Evolutionary conservation across 1,284 basidiomycete species (phyloP).

Genomic region (Apiotrichum brassicae): DNA sequence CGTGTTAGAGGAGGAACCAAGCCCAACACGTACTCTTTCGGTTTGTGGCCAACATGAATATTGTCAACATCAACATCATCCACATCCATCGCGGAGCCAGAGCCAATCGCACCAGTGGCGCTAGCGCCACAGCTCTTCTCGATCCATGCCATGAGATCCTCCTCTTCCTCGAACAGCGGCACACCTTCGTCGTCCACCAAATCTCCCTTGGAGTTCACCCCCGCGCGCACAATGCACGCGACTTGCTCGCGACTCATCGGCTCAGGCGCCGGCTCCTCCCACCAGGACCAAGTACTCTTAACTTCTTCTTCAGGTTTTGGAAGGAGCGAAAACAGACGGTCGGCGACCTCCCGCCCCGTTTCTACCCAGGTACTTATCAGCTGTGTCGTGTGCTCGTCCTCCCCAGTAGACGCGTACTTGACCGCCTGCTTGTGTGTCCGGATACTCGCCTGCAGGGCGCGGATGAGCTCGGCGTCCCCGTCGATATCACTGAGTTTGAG

Average conservation of each 20-base stretch:
- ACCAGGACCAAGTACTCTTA: not conserved
- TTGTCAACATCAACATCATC: too few species aligned
- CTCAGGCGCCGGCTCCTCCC: not conserved
- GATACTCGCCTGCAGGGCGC: conserved; percentile 24
- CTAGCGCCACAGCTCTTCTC: too few species aligned
- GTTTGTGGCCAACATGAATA: too few species aligned
- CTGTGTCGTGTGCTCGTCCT: conserved; percentile 26
- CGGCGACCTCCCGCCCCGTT: conserved; percentile 39
- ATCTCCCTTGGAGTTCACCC: too few species aligned
- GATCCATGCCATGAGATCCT: too few species aligned
- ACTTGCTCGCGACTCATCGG: not conserved
- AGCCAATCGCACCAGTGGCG: too few species aligned
- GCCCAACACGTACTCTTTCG: too few species aligned
- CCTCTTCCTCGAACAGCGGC: too few species aligned
- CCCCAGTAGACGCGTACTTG: conserved; percentile 18
- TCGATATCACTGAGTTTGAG: not conserved
- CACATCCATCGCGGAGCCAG: too few species aligned
- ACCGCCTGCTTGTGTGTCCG: conserved; percentile 29
- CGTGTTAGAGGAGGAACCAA: too few species aligned
- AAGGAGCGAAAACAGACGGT: conserved; percentile 30
- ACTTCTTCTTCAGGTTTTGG: conserved; percentile 8
- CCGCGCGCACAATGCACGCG: too few species aligned
- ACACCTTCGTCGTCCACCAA: too few species aligned
- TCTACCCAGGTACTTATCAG: conserved; percentile 33
- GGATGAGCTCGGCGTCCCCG: conserved; percentile 8